phyloP scores from a whole-genome alignment of 2,329 filamentous ascomycete species.

The Trichoderma afroharzianum region DNA sequence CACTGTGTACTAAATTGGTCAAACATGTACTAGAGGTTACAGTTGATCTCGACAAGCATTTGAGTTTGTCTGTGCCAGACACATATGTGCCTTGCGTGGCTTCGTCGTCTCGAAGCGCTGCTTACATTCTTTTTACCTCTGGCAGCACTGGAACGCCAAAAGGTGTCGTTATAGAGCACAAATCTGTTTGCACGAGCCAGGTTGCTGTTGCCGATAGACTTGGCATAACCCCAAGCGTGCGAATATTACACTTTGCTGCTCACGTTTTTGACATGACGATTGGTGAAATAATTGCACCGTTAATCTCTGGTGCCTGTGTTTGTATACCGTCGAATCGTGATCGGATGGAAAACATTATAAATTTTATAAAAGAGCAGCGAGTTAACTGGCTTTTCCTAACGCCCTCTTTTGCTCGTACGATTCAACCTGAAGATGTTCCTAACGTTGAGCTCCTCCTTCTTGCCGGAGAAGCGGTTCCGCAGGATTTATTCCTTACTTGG shows the following conservation, averaged over 20 bases:
- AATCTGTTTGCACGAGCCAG: constrained; percentile 1
- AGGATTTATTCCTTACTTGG: constrained; percentile 10
- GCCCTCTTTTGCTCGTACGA: background rate
- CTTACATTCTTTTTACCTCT: constrained; percentile 24
- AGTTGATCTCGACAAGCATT: background rate
- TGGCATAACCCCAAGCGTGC: background rate
- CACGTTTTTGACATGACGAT: background rate
- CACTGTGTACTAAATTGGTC: background rate
- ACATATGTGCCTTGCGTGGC: background rate
- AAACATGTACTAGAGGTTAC: background rate
- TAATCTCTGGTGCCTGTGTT: background rate
- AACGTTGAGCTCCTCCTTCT: constrained; percentile 7
- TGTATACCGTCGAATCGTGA: background rate
- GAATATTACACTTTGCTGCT: background rate
- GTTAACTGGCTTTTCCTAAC: constrained; percentile 1
- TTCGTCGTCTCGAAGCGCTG: background rate
- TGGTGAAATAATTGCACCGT: background rate
- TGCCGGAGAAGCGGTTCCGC: constrained; percentile 9
- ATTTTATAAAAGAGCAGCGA: background rate
- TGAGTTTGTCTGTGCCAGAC: background rate
- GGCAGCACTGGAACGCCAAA: constrained; percentile 19
- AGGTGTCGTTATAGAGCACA: constrained; percentile 23
- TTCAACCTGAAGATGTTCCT: background rate
- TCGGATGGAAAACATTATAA: background rate
- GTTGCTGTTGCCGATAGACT: background rate